Evolutionary conservation across 306 rosid genomes (phyloP).

Genomic region (Cucumis melo): DNA sequence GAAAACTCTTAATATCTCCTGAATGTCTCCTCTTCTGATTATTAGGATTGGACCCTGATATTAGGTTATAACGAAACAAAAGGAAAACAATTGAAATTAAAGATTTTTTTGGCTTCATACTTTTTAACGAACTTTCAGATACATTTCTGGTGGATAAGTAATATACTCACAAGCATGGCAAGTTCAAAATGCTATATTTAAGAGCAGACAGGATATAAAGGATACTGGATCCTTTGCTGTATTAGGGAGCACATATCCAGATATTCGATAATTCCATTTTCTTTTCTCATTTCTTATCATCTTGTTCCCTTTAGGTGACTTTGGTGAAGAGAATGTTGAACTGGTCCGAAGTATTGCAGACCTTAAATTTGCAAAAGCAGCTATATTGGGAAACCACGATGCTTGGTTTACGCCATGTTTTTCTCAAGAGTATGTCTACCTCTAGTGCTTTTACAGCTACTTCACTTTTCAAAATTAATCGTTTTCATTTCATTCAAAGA

Average conservation of each 20-base stretch:
- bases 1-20: too few species aligned
- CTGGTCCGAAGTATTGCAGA: constrained; percentile 64
- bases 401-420: constrained; percentile 70
- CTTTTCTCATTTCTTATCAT: constrained; percentile 7
- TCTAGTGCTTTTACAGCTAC: not conserved
- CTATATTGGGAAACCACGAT: constrained; percentile 88
- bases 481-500: not conserved
- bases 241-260: not conserved
- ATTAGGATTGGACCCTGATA: too few species aligned
- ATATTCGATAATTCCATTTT: not conserved
- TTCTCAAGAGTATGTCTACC: constrained; percentile 47
- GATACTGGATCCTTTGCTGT: not conserved
- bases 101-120: not conserved
- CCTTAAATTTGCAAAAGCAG: constrained; percentile 58
- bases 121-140: not conserved
- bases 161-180: not conserved
- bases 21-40: too few species aligned
- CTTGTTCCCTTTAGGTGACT: constrained; percentile 49
- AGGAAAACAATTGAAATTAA: not conserved
- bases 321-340: constrained; percentile 86
- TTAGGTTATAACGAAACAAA: too few species aligned
- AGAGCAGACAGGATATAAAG: not conserved
- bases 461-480: not conserved
- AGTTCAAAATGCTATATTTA: not conserved
- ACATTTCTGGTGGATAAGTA: constrained; percentile 3